A percentile compares a stretch with the other conserved stretches of the same genome.
Evolutionary conservation across 768 basidiomycete species (phyloP).

Genomic region (Agaricus sinodeliciosus): DNA sequence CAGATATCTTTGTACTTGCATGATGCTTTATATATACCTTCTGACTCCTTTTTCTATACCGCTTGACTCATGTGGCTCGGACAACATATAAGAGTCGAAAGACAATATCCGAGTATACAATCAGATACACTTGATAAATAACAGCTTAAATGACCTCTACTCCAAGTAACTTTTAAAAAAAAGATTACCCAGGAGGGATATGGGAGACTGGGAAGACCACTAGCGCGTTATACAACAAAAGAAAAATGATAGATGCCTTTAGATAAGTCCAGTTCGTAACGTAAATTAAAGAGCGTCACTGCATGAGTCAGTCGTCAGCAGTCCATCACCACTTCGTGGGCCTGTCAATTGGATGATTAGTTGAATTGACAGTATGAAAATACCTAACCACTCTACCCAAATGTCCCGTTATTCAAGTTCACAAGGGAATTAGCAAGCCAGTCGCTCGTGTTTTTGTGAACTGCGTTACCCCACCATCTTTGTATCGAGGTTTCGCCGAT

Average conservation of each 20-base stretch:
- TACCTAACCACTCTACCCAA: slow-evolving; percentile 23
- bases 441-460: slow-evolving; percentile 29
- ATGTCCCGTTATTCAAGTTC: slow-evolving; percentile 22
- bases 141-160: neutral
- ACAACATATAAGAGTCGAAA: neutral
- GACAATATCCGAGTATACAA: neutral
- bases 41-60: no score
- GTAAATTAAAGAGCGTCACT: neutral
- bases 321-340: slow-evolving; percentile 4
- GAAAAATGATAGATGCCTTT: neutral
- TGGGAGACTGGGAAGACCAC: neutral
- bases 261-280: neutral
- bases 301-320: neutral
- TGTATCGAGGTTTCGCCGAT: slow-evolving; percentile 31
- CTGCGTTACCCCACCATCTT: slow-evolving; percentile 36
- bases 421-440: slow-evolving; percentile 24
- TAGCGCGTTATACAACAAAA: neutral
- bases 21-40: no score
- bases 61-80: no score
- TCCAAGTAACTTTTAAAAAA: neutral
- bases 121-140: neutral
- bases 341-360: neutral
- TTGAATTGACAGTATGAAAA: neutral
- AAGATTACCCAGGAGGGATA: neutral
- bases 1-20: no score